These are phyloP conservation scores for Nitzschia palea DNA, from an alignment of 108 stramenopile genomes.

Conservation along the genomic window DNA sequence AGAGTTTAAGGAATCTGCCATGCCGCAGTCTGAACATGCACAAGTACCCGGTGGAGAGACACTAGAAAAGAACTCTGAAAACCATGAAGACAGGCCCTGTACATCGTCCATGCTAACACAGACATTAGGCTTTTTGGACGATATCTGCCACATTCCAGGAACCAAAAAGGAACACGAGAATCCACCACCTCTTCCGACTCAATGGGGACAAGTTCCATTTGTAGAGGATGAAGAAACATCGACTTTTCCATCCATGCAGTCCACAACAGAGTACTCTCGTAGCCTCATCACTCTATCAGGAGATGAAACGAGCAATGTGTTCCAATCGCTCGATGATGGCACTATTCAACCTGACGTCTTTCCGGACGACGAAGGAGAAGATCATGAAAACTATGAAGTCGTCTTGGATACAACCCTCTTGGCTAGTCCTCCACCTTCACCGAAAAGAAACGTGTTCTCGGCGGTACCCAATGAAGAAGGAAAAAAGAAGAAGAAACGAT, in stretches of 20 bases:
- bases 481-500: background rate
- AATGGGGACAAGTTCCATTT: slow-evolving; percentile 2
- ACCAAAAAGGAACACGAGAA: too few species aligned
- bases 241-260: background rate
- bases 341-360: too few species aligned
- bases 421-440: background rate
- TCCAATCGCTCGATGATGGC: background rate
- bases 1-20: background rate
- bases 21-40: too few species aligned
- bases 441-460: background rate
- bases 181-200: background rate
- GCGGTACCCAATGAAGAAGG: background rate
- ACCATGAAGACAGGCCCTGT: too few species aligned
- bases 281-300: background rate
- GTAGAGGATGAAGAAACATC: slow-evolving; percentile 4
- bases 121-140: slow-evolving; percentile 7
- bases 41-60: too few species aligned
- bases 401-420: slow-evolving; percentile 27
- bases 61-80: too few species aligned
- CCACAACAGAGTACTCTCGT: background rate
- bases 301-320: background rate
- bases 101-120: background rate
- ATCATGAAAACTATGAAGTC: slow-evolving; percentile 46
- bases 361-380: slow-evolving; percentile 8
- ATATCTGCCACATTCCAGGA: background rate